Conservation (phyloP, 2,329 filamentous ascomycete species). For the Dothiorella sarmentorum region DNA sequence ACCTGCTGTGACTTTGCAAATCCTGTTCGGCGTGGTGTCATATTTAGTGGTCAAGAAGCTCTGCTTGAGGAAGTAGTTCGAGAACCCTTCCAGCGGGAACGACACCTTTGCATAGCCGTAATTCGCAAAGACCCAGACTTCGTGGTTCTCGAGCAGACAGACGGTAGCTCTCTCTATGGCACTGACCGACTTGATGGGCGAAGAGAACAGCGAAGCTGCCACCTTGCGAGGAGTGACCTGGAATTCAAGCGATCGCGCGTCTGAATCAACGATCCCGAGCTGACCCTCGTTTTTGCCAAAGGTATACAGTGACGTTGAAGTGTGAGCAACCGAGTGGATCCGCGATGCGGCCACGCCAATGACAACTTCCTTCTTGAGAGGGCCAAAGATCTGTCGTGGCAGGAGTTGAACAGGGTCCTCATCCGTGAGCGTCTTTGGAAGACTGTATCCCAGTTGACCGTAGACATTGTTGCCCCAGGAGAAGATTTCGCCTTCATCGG, state of each 20-base stretch:
- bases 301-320: slow-evolving; percentile 75
- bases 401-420: slow-evolving; percentile 78
- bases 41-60: slow-evolving; percentile 64
- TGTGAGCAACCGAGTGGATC: slow-evolving; percentile 88
- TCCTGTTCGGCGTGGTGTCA: slow-evolving; percentile 62
- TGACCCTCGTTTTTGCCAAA: slow-evolving; percentile 97
- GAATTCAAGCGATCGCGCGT: slow-evolving; percentile 84
- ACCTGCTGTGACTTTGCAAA: slow-evolving; percentile 74
- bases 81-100: slow-evolving; percentile 73
- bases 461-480: slow-evolving; percentile 89
- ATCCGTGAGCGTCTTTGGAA: slow-evolving; percentile 67
- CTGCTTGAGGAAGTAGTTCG: slow-evolving; percentile 64
- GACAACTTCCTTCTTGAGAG: slow-evolving; percentile 80
- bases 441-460: slow-evolving; percentile 79
- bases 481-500: slow-evolving; percentile 83
- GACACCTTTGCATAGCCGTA: slow-evolving; percentile 91
- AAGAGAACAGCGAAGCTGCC: slow-evolving; percentile 74
- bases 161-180: slow-evolving; percentile 89
- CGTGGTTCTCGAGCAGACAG: slow-evolving; percentile 78
- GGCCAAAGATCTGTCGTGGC: slow-evolving; percentile 86
- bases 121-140: slow-evolving; percentile 91
- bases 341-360: slow-evolving; percentile 82
- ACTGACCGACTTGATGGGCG: slow-evolving; percentile 71
- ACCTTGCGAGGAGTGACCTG: slow-evolving; percentile 82
- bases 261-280: slow-evolving; percentile 88